phyloP scores from a whole-genome alignment of 2,329 filamentous ascomycete species.

The Beauveria scarabaeidicola region DNA sequence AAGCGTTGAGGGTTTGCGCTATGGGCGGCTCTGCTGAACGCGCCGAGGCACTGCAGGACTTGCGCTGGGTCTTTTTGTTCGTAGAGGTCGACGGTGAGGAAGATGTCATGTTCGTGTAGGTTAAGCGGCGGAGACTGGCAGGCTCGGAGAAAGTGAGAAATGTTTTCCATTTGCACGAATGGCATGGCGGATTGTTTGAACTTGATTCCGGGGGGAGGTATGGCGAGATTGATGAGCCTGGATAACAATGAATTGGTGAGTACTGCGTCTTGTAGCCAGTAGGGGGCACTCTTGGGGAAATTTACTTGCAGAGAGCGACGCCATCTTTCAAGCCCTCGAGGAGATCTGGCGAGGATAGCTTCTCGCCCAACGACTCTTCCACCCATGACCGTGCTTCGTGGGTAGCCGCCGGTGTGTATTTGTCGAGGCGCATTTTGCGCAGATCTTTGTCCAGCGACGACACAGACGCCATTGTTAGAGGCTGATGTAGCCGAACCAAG shows the following conservation, averaged over 20 bases:
- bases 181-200: slow-evolving; percentile 93
- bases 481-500: background rate
- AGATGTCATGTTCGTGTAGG: slow-evolving; percentile 87
- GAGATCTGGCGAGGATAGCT: slow-evolving; percentile 64
- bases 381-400: slow-evolving; percentile 83
- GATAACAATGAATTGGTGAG: slow-evolving; percentile 11
- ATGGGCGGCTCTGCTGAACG: slow-evolving; percentile 84
- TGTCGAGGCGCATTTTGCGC: slow-evolving; percentile 82
- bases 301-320: slow-evolving; percentile 83
- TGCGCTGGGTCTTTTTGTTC: slow-evolving; percentile 94
- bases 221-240: slow-evolving; percentile 73
- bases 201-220: slow-evolving; percentile 69
- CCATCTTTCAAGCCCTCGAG: slow-evolving; percentile 85
- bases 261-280: background rate
- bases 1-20: slow-evolving; percentile 65
- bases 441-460: slow-evolving; percentile 91
- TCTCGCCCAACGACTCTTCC: slow-evolving; percentile 68
- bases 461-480: slow-evolving; percentile 72
- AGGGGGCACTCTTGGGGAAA: slow-evolving; percentile 7
- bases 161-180: slow-evolving; percentile 99
- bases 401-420: slow-evolving; percentile 85
- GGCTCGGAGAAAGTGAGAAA: slow-evolving; percentile 86
- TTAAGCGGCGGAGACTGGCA: slow-evolving; percentile 79
- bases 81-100: slow-evolving; percentile 93
- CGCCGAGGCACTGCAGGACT: slow-evolving; percentile 83